Evolutionary conservation across 2,329 filamentous ascomycete genomes (phyloP).

Genomic region (Talaromyces sp.): DNA sequence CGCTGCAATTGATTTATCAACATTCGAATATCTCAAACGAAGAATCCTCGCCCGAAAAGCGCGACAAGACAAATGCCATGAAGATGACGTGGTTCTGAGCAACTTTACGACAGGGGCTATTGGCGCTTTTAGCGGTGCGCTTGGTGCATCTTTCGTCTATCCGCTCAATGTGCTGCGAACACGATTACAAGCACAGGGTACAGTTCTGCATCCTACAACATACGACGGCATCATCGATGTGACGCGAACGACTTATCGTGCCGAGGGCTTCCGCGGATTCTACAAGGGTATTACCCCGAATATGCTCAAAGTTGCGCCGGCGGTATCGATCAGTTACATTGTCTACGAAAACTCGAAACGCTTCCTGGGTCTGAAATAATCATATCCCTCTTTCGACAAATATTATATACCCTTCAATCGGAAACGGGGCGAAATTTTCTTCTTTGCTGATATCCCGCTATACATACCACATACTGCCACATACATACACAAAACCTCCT

Average conservation of each 20-base stretch:
- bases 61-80: constrained; percentile 65
- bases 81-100: constrained; percentile 77
- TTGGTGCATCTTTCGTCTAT: constrained; percentile 92
- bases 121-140: constrained; percentile 84
- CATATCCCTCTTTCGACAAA: neutral
- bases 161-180: constrained; percentile 92
- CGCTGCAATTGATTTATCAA: constrained; percentile 92
- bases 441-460: neutral
- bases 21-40: constrained; percentile 88
- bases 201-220: constrained; percentile 81
- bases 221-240: constrained; percentile 93
- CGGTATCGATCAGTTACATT: constrained; percentile 91
- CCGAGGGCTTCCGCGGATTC: constrained; percentile 80
- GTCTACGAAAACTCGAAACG: constrained; percentile 89
- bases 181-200: constrained; percentile 89
- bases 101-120: constrained; percentile 85
- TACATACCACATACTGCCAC: neutral
- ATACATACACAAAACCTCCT: neutral
- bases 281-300: constrained; percentile 97
- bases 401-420: constrained; percentile 8
- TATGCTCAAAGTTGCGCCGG: constrained; percentile 90
- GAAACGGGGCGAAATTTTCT: neutral
- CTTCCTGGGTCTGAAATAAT: constrained; percentile 56
- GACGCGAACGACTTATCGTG: constrained; percentile 73
- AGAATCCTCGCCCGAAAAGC: constrained; percentile 70